Evolutionary conservation across 2,329 filamentous ascomycete genomes (phyloP).

Genomic region (Cordyceps farinosa): DNA sequence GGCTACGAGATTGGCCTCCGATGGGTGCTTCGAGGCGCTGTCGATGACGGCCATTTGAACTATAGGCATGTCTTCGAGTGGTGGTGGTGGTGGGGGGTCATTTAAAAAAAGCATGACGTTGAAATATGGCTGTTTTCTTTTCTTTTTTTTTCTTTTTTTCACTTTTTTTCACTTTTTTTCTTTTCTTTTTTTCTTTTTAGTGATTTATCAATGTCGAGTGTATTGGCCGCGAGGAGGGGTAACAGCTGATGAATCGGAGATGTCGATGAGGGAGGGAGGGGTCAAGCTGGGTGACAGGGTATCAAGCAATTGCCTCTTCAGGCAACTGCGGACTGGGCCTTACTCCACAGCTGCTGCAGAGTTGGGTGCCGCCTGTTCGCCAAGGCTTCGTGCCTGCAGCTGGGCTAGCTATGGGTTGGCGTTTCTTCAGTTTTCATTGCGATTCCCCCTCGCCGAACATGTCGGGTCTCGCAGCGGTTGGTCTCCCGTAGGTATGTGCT

Average conservation of each 20-base stretch:
- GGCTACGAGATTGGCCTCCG: not conserved
- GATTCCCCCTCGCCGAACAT: no score
- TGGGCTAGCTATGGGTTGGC: no score
- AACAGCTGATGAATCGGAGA: not conserved
- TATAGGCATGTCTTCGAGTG: no score
- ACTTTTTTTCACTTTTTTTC: no score
- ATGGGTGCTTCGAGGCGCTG: not conserved
- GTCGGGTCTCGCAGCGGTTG: no score
- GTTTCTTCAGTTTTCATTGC: no score
- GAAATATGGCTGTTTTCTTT: no score
- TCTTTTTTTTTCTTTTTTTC: no score
- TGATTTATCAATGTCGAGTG: not conserved
- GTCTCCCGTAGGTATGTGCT: no score
- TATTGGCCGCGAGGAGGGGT: not conserved
- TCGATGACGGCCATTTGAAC: not conserved
- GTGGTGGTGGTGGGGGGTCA: no score
- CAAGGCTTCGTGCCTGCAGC: not conserved
- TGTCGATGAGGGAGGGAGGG: not conserved
- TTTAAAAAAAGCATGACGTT: no score
- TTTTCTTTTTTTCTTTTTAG: not conserved
- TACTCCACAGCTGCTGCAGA: not conserved
- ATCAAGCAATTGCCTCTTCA: conserved; percentile 1
- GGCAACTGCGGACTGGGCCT: not conserved
- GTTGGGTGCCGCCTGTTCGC: not conserved
- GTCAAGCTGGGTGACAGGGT: not conserved